phyloP scores from a whole-genome alignment of 2,329 filamentous ascomycete species.

The Chalara sp. region DNA sequence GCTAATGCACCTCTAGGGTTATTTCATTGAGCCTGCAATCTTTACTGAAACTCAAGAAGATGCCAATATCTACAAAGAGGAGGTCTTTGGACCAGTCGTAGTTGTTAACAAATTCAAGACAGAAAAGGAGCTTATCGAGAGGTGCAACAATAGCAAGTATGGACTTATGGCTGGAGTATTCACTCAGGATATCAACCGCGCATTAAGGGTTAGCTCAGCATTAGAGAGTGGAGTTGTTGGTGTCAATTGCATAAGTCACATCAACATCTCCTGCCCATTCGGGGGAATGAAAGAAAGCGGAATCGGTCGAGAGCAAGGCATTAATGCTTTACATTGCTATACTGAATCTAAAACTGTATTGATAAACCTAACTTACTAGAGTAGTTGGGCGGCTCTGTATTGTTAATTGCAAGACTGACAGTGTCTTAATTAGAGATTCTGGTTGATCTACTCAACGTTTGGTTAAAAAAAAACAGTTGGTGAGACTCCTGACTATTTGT shows the following conservation, averaged over 20 bases:
- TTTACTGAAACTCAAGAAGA: constrained; percentile 47
- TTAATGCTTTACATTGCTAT: constrained; percentile 1
- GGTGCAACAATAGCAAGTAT: constrained; percentile 50
- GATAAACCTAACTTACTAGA: not conserved
- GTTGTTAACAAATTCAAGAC: constrained; percentile 50
- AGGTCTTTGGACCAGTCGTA: constrained; percentile 46
- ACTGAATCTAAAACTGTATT: constrained; percentile 4
- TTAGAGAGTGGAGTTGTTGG: constrained; percentile 48
- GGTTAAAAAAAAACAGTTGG: no score
- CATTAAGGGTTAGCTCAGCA: constrained; percentile 30
- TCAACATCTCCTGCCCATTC: constrained; percentile 27
- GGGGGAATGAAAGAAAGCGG: constrained; percentile 70
- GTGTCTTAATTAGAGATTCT: constrained; percentile 8
- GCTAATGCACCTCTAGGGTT: constrained; percentile 35
- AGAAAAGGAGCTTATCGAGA: constrained; percentile 44
- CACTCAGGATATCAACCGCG: constrained; percentile 37
- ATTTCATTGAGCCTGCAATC: constrained; percentile 64
- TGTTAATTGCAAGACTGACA: no score
- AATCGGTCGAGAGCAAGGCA: constrained; percentile 62
- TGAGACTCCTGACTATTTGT: no score
- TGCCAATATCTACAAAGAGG: constrained; percentile 7
- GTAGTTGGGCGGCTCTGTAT: not conserved
- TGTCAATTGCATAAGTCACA: constrained; percentile 34
- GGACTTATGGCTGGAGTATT: constrained; percentile 47
- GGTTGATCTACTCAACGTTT: no score